Percentiles rank a stretch among this genome's conserved stretches.
These are phyloP conservation scores for Dipteronia sinensis DNA, from an alignment of 345 rosid genomes.

Conservation along the genomic window DNA sequence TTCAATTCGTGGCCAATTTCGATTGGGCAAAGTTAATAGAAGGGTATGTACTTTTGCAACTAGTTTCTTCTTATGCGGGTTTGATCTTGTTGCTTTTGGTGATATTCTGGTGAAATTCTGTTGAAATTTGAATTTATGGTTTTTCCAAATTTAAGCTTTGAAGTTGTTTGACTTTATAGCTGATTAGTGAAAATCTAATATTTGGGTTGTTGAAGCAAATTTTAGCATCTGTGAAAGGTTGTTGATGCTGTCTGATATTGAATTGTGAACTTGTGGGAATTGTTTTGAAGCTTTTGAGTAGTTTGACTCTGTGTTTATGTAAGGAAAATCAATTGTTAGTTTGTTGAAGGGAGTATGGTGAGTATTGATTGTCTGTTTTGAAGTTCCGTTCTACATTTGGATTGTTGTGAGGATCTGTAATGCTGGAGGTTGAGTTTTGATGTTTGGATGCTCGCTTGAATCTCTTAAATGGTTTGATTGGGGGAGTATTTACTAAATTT, in stretches of 20 bases:
- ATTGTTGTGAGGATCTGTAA: conserved; percentile 5
- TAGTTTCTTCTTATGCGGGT: conserved; percentile 15
- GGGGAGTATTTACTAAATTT: conserved; percentile 5
- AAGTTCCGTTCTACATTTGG: neutral
- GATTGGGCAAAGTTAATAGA: conserved; percentile 1
- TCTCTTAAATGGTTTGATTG: conserved; percentile 18
- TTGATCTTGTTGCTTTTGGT: conserved; percentile 8
- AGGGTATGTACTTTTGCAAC: conserved; percentile 11
- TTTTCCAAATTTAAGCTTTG: conserved; percentile 16
- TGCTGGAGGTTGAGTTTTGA: conserved; percentile 13
- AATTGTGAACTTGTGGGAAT: conserved; percentile 6
- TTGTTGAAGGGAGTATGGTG: neutral
- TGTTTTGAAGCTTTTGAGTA: conserved; percentile 15
- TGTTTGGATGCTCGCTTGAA: conserved; percentile 12
- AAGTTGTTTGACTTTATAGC: conserved; percentile 3
- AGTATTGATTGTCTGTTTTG: neutral
- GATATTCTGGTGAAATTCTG: neutral
- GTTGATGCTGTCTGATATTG: neutral
- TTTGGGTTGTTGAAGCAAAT: conserved; percentile 1
- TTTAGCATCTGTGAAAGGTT: conserved; percentile 1
- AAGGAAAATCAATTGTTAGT: neutral
- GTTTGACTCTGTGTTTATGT: conserved; percentile 10
- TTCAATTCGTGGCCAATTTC: conserved; percentile 9
- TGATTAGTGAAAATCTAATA: neutral
- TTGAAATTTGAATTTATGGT: neutral